These are phyloP conservation scores for Saccharomyces hybrid DNA, from an alignment of 1,139 yeast species.

Conservation along the genomic window DNA sequence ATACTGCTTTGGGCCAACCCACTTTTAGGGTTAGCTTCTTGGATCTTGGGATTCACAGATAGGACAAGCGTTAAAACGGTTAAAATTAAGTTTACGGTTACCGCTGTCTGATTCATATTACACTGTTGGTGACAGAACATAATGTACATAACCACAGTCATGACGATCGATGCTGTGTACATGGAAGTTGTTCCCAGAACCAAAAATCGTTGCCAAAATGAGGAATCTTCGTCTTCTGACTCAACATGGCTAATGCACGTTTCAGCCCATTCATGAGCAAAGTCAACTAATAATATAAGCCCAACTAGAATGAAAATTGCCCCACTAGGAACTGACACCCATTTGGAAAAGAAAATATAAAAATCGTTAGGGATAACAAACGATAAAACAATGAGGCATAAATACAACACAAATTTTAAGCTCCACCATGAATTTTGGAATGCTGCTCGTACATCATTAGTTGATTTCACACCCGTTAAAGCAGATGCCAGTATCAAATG, in stretches of 20 bases:
- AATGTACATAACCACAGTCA: conserved; percentile 73
- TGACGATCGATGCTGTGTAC: conserved; percentile 65
- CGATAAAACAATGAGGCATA: conserved; percentile 48
- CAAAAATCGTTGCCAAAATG: conserved; percentile 71
- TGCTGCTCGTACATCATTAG: conserved; percentile 69
- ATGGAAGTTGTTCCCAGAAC: conserved; percentile 81
- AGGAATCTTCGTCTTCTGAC: conserved; percentile 60
- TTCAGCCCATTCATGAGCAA: conserved; percentile 99
- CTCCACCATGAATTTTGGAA: conserved; percentile 93
- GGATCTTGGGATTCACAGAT: conserved; percentile 76
- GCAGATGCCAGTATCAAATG: conserved; percentile 66
- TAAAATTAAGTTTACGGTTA: conserved; percentile 63
- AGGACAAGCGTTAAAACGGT: conserved; percentile 56
- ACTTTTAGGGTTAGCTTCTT: conserved; percentile 88
- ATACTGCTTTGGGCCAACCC: conserved; percentile 95
- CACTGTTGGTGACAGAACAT: conserved; percentile 84
- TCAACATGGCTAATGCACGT: conserved; percentile 88
- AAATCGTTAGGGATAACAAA: conserved; percentile 82
- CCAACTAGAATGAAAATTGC: conserved; percentile 85
- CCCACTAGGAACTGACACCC: conserved; percentile 77
- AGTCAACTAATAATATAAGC: conserved; percentile 80
- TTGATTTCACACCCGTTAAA: conserved; percentile 67
- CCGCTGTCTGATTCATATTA: conserved; percentile 83
- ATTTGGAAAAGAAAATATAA: conserved; percentile 84
- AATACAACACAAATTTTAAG: conserved; percentile 57